Conservation (phyloP, 140 eudicot genomes). For the Oenanthe javanica region DNA sequence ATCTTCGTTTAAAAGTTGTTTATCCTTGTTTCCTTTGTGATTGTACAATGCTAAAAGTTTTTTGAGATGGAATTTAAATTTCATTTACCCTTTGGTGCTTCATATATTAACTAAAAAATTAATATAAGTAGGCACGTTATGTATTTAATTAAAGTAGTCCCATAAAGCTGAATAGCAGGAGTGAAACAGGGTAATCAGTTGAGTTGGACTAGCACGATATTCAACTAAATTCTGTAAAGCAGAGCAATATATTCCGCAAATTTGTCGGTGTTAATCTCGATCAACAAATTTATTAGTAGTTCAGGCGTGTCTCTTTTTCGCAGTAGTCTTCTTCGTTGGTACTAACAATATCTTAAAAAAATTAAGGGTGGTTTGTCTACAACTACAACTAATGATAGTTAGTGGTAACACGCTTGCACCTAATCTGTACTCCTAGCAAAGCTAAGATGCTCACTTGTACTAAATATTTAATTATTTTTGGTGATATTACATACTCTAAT, state of each 20-base stretch:
- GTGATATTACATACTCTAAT: not conserved
- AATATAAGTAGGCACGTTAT: not conserved
- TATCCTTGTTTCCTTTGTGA: conserved; percentile 1
- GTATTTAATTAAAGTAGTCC: not conserved
- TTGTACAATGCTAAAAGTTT: conserved; percentile 4
- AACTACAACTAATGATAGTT: not conserved
- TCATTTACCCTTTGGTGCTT: not conserved
- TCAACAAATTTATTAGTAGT: not conserved
- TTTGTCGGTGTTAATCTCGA: not conserved
- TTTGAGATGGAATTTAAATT: not conserved
- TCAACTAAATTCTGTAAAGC: not conserved
- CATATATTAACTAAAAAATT: not conserved
- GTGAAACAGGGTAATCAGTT: not conserved
- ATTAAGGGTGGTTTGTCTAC: not conserved
- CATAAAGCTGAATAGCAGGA: not conserved
- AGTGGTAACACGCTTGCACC: not conserved
- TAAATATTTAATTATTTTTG: not conserved
- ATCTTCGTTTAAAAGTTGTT: too few species aligned
- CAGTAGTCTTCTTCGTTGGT: not conserved
- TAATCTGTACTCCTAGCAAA: not conserved
- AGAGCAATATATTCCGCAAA: not conserved
- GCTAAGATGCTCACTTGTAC: too few species aligned
- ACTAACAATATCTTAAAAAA: not conserved
- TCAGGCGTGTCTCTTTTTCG: not conserved
- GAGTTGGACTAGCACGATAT: not conserved